Evolutionary conservation across 2,329 filamentous ascomycete genomes (phyloP), one percentile per base, ranked within the genome.

Genomic region (Drechslera avenae): DNA sequence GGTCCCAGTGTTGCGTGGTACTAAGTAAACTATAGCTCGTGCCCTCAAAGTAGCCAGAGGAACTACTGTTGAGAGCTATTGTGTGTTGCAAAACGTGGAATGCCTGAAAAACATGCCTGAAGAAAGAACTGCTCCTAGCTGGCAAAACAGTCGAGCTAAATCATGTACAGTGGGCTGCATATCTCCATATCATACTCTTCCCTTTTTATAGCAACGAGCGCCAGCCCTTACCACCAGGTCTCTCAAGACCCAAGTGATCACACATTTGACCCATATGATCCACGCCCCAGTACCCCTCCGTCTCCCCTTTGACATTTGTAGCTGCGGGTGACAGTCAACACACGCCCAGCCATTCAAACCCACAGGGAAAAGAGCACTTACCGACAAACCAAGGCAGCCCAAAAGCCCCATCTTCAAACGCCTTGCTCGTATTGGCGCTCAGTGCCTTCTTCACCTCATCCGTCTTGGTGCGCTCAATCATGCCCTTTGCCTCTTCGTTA

Each of bases 301-400:
- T 82, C 61, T 80, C 69, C 0, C 83, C 83, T 42, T 80, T 71
- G 5, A 67, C 43, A 66, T 85, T 83, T 40, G 78, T 82, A 45
- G 81, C 83, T 67, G 75, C 3, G 31, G 1, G 13, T 23, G 7
- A 41, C 31, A 30, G 37, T 62, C 5, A 46, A 13, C 31, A 39
- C 10, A 33, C 47, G 19, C 12, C 3, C 32, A 19, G 4, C 30
- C 13, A 21, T 12, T 9, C 39, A 33, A 9, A 23, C 2, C 9
- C 12, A 33, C 23, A 34, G 9, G 9, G 14, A 12, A 41, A 14
- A 31, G 12, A 13, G 14, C 26, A 65, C 66, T 60, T 39, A 74
- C 71, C 71, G 44, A 76, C 69, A 62, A 84, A 82, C 79, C 81
- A 86, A 2, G 84, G 84, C 45, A 86, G 62, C 1, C 84, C 84